Evolutionary conservation across 2,329 filamentous ascomycete genomes (phyloP).

Genomic region (Cordyceps sp.): DNA sequence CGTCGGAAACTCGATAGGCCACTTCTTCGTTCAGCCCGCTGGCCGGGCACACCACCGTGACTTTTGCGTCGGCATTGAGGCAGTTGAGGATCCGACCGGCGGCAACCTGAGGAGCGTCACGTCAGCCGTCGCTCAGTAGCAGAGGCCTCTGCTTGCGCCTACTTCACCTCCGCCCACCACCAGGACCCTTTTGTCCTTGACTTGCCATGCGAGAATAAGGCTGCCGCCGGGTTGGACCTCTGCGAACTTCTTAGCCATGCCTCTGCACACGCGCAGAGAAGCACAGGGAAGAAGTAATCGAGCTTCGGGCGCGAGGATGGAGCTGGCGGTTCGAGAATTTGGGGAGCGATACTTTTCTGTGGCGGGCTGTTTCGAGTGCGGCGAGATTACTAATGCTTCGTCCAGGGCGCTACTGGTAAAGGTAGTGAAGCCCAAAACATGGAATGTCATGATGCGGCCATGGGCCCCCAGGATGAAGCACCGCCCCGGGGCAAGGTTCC

Average conservation of each 20-base stretch:
- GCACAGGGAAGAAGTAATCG: neutral
- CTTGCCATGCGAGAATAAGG: slow-evolving; percentile 89
- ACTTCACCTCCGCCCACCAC: slow-evolving; percentile 93
- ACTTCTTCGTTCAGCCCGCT: slow-evolving; percentile 80
- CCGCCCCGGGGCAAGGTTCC: neutral
- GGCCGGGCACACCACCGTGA: slow-evolving; percentile 69
- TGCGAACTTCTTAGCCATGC: slow-evolving; percentile 42
- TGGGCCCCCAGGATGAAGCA: neutral
- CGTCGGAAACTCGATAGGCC: slow-evolving; percentile 56
- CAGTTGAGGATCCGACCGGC: slow-evolving; percentile 87
- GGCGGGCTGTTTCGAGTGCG: neutral
- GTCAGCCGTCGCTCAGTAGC: too few relatives aligned
- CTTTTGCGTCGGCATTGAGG: slow-evolving; percentile 83
- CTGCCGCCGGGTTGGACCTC: slow-evolving; percentile 81
- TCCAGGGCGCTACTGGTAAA: too few relatives aligned
- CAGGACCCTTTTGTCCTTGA: slow-evolving; percentile 74
- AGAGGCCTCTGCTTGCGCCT: too few relatives aligned
- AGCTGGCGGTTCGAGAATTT: too few relatives aligned
- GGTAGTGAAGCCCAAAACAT: neutral
- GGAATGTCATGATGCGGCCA: neutral
- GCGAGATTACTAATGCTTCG: too few relatives aligned
- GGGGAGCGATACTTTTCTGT: too few relatives aligned
- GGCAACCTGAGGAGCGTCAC: slow-evolving; percentile 50
- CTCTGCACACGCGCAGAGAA: slow-evolving; percentile 6
- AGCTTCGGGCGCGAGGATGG: too few relatives aligned